Conservation (phyloP, 2,329 filamentous ascomycete genomes). For the Aschersonia sp. region DNA sequence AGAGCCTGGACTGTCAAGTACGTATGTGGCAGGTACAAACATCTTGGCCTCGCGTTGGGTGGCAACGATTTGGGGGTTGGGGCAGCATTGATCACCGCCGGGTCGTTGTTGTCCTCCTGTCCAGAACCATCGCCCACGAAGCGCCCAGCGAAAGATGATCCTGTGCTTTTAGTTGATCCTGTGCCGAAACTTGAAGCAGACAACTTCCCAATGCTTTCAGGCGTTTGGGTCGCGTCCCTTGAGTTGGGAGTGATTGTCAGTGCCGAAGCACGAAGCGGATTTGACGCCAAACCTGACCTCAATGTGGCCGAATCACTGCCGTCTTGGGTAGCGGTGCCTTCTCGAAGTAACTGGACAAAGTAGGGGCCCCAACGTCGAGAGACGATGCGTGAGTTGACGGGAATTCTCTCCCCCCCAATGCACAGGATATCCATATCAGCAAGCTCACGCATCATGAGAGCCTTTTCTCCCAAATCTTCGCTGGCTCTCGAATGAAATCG, state of each 20-base stretch:
- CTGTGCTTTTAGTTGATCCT: not conserved
- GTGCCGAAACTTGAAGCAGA: conserved; percentile 15
- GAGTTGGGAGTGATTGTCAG: conserved; percentile 69
- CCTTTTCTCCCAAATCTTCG: conserved; percentile 72
- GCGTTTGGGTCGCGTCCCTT: conserved; percentile 28
- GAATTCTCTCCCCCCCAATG: conserved; percentile 78
- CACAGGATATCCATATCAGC: conserved; percentile 95
- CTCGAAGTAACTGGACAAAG: conserved; percentile 80
- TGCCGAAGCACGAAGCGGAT: conserved; percentile 59
- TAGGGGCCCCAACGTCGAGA: conserved; percentile 87
- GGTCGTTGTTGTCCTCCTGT: conserved; percentile 23
- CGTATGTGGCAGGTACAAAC: conserved; percentile 87
- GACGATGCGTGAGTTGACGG: conserved; percentile 82
- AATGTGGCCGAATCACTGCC: conserved; percentile 64
- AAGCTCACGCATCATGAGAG: conserved; percentile 67
- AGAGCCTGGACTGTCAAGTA: conserved; percentile 79
- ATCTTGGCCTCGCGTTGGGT: conserved; percentile 59
- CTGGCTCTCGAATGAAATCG: conserved; percentile 63
- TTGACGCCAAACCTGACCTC: conserved; percentile 44
- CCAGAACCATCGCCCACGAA: conserved; percentile 19
- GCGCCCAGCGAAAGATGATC: conserved; percentile 18
- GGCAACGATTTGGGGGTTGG: conserved; percentile 42
- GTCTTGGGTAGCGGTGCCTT: conserved; percentile 59
- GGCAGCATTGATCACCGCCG: conserved; percentile 32
- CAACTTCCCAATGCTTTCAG: conserved; percentile 6